A percentile compares a stretch with the other conserved stretches of the same genome.
Conservation (phyloP, 768 basidiomycete genomes). For the Xerocomus potaroensis region DNA sequence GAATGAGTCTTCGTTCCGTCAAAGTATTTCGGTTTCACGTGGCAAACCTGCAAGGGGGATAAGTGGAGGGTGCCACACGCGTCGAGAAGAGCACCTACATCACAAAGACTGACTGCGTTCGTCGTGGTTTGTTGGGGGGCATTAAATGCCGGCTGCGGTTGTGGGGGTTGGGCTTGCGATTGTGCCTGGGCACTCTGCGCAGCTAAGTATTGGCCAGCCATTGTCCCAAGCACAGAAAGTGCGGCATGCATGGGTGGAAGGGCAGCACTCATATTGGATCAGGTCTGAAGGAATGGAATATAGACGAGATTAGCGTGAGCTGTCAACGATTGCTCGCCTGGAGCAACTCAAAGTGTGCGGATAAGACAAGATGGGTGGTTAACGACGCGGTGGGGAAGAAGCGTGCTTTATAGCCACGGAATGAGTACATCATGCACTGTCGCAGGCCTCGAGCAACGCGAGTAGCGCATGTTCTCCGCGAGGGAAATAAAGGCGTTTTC, state of each 20-base stretch:
- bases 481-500: constrained; percentile 17
- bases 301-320: constrained; percentile 3
- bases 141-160: constrained; percentile 19
- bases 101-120: constrained; percentile 40
- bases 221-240: constrained; percentile 33
- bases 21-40: constrained; percentile 49
- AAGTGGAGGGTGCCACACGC: constrained; percentile 2
- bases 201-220: constrained; percentile 35
- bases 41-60: constrained; percentile 42
- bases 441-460: constrained; percentile 21
- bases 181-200: constrained; percentile 29
- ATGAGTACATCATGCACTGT: constrained; percentile 8
- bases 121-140: constrained; percentile 16
- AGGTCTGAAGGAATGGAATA: constrained; percentile 5
- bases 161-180: constrained; percentile 22
- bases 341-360: constrained; percentile 25
- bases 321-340: constrained; percentile 26
- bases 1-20: constrained; percentile 54
- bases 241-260: constrained; percentile 35
- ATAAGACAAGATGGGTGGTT: constrained; percentile 46
- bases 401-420: constrained; percentile 26
- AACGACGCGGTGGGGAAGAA: constrained; percentile 3
- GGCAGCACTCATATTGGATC: constrained; percentile 24
- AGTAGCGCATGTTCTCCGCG: constrained; percentile 30
- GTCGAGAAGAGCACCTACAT: constrained; percentile 35